Percentiles rank a stretch among this genome's conserved stretches.
Evolutionary conservation across 768 basidiomycete genomes (phyloP).

Genomic region (Rhizopogon salebrosus): DNA sequence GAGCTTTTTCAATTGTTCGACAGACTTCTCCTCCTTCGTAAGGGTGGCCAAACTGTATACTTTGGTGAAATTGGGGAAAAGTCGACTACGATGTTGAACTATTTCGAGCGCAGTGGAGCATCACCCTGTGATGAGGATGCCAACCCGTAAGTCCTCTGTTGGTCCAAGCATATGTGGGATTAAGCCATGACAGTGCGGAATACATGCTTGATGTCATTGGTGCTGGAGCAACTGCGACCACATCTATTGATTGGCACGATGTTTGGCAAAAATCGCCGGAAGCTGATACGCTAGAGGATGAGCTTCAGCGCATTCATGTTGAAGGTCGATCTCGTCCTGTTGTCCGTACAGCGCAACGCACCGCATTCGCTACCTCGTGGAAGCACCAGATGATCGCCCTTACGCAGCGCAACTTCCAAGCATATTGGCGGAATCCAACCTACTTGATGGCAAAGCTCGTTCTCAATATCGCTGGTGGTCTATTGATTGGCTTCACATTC

Average conservation of each 20-base stretch:
- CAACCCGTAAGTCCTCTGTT: constrained; percentile 52
- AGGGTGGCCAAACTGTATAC: constrained; percentile 69
- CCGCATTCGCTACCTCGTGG: constrained; percentile 53
- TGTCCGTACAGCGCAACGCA: constrained; percentile 30
- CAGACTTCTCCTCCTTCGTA: constrained; percentile 65
- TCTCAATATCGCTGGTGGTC: constrained; percentile 47
- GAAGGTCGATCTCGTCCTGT: constrained; percentile 41
- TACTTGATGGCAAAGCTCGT: constrained; percentile 57
- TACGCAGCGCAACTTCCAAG: constrained; percentile 37
- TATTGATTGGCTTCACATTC: constrained; percentile 62
- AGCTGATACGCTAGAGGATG: constrained; percentile 24
- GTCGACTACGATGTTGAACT: constrained; percentile 58
- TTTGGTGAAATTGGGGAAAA: constrained; percentile 66
- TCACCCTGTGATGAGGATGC: constrained; percentile 55
- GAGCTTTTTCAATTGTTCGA: constrained; percentile 83
- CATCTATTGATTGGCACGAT: constrained; percentile 51
- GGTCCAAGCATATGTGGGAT: constrained; percentile 53
- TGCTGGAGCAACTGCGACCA: constrained; percentile 61
- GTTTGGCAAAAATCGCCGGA: constrained; percentile 56
- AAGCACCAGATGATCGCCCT: constrained; percentile 40
- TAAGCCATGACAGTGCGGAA: constrained; percentile 41
- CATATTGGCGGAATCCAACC: constrained; percentile 53
- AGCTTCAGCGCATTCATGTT: constrained; percentile 43
- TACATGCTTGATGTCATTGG: constrained; percentile 72
- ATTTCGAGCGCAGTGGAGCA: constrained; percentile 71